phyloP scores from a whole-genome alignment of 2,329 filamentous ascomycete species.

The Aspergillus latus region DNA sequence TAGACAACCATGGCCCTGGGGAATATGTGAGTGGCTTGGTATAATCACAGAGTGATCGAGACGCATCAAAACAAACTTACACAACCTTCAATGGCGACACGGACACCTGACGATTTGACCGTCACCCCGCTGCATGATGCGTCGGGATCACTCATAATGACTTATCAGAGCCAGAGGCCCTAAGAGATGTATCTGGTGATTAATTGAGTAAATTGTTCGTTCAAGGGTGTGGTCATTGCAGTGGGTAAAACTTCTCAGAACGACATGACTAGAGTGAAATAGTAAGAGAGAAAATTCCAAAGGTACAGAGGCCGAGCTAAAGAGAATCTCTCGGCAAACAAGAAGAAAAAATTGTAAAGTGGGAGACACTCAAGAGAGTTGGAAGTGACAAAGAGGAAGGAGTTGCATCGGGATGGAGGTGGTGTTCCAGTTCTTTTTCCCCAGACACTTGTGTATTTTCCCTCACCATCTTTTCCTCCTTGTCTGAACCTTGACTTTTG shows the following conservation, averaged over 20 bases:
- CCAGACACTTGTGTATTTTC: neutral
- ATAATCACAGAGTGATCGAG: neutral
- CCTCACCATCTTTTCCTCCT: neutral
- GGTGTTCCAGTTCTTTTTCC: slow-evolving; percentile 7
- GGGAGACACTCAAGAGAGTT: neutral
- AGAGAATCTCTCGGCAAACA: neutral
- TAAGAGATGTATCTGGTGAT: too few relatives aligned
- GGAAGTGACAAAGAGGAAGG: neutral
- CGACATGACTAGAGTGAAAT: too few relatives aligned
- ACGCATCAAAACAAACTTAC: slow-evolving; percentile 51
- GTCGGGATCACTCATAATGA: neutral
- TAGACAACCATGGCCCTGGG: slow-evolving; percentile 83
- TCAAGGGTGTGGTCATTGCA: too few relatives aligned
- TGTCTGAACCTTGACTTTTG: neutral
- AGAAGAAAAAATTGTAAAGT: neutral
- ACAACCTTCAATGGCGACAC: slow-evolving; percentile 84
- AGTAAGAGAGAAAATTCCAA: too few relatives aligned
- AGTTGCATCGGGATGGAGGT: slow-evolving; percentile 1
- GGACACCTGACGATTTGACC: slow-evolving; percentile 43
- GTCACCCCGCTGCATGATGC: slow-evolving; percentile 2
- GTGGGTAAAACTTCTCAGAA: too few relatives aligned
- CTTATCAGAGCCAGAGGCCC: too few relatives aligned
- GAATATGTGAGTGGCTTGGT: slow-evolving; percentile 14
- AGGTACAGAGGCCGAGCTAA: too few relatives aligned
- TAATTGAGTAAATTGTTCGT: too few relatives aligned